Conservation (phyloP, 768 basidiomycete genomes). For the Coprinellus micaceus region DNA sequence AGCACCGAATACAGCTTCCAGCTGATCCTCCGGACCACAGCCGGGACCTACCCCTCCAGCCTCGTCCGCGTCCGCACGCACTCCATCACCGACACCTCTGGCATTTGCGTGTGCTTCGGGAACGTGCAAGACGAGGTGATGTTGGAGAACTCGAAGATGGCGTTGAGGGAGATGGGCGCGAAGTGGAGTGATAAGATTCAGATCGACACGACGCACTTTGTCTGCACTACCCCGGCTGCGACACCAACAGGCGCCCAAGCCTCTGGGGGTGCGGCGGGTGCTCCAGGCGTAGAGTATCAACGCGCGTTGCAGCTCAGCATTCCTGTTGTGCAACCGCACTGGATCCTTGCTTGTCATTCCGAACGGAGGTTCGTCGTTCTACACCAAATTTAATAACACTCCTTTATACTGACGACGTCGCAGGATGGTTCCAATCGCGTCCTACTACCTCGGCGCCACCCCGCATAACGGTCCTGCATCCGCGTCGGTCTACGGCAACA, state of each 20-base stretch:
- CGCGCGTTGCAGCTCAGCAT: conserved; percentile 92
- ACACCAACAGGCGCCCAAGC: conserved; percentile 56
- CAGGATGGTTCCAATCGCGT: conserved; percentile 85
- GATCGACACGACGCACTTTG: conserved; percentile 98
- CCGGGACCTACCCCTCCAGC: conserved; percentile 87
- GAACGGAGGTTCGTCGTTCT: conserved; percentile 67
- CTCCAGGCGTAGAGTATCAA: conserved; percentile 87
- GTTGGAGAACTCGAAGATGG: conserved; percentile 77
- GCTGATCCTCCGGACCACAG: conserved; percentile 86
- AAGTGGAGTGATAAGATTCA: conserved; percentile 91
- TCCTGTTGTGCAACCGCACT: conserved; percentile 91
- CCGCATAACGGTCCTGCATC: conserved; percentile 41
- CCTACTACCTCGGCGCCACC: conserved; percentile 76
- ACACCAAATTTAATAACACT: neutral
- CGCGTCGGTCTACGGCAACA: conserved; percentile 34
- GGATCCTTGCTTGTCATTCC: conserved; percentile 85
- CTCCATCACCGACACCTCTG: conserved; percentile 92
- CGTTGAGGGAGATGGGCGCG: conserved; percentile 81
- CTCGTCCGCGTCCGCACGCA: conserved; percentile 82
- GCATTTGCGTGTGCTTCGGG: conserved; percentile 93
- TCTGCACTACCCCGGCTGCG: conserved; percentile 85
- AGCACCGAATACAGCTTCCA: conserved; percentile 92
- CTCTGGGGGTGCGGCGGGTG: conserved; percentile 47
- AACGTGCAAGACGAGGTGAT: conserved; percentile 74
- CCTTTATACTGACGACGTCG: conserved; percentile 1